Conservation (phyloP, 164 flowering plant species). For the Umbilicus rupestris region DNA sequence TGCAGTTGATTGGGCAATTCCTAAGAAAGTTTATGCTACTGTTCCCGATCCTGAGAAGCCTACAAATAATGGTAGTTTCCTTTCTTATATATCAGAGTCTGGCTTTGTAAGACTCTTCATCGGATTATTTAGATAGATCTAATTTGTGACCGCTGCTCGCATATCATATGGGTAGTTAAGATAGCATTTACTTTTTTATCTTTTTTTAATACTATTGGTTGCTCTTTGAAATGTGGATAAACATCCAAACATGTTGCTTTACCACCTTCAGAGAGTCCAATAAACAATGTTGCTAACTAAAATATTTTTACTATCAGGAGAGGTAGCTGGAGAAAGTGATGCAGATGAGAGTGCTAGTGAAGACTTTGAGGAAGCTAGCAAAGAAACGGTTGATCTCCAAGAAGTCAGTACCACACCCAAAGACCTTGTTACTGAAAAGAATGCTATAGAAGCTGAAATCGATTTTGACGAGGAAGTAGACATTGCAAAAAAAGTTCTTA, state of each 20-base stretch:
- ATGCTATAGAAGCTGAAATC: constrained; percentile 19
- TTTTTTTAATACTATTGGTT: too few species aligned
- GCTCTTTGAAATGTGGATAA: too few species aligned
- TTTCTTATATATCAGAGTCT: not conserved
- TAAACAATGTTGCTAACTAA: not conserved
- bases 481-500: constrained; percentile 61
- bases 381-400: constrained; percentile 19
- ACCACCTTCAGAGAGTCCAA: too few species aligned
- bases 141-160: too few species aligned
- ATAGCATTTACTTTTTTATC: too few species aligned
- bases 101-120: not conserved
- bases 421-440: constrained; percentile 19
- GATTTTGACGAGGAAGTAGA: constrained; percentile 65
- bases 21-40: constrained; percentile 63
- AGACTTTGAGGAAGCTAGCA: constrained; percentile 15
- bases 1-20: constrained; percentile 98
- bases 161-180: too few species aligned
- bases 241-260: too few species aligned
- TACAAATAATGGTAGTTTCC: constrained; percentile 43
- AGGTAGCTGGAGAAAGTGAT: constrained; percentile 19
- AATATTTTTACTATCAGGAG: constrained; percentile 26
- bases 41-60: constrained; percentile 23
- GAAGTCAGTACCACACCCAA: constrained; percentile 18
- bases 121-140: too few species aligned
- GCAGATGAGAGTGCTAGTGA: constrained; percentile 35